Conservation (phyloP, 2,329 filamentous ascomycete genomes). For the Amauroascus niger region DNA sequence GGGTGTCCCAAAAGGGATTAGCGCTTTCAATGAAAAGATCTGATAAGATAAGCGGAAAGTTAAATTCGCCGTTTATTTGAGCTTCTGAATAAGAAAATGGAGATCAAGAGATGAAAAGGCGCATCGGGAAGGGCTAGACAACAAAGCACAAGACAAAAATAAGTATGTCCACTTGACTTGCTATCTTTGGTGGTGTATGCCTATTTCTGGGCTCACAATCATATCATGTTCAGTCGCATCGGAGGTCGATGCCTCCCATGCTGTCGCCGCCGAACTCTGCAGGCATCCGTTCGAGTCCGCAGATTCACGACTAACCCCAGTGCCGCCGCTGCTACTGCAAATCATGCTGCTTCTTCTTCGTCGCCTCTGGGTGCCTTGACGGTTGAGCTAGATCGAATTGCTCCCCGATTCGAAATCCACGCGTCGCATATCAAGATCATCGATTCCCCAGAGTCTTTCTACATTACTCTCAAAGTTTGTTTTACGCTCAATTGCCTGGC, state of each 20-base stretch:
- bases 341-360: slow-evolving; percentile 24
- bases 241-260: slow-evolving; percentile 32
- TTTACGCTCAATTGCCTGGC: background rate
- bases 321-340: slow-evolving; percentile 16
- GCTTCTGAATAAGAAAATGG: no score
- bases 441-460: slow-evolving; percentile 76
- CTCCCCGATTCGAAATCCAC: slow-evolving; percentile 78
- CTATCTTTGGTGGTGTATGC: background rate
- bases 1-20: slow-evolving; percentile 15
- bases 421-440: slow-evolving; percentile 74
- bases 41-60: slow-evolving; percentile 17
- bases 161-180: background rate
- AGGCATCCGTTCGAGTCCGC: slow-evolving; percentile 25
- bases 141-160: background rate
- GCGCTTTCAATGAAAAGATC: slow-evolving; percentile 8
- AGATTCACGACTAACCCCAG: slow-evolving; percentile 31
- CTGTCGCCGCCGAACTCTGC: slow-evolving; percentile 22
- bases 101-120: no score
- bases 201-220: background rate
- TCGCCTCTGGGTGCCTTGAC: slow-evolving; percentile 51
- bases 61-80: no score
- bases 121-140: no score
- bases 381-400: slow-evolving; percentile 72
- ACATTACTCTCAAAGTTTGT: slow-evolving; percentile 72
- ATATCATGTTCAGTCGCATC: slow-evolving; percentile 33